Evolutionary conservation across 1,284 basidiomycete genomes (phyloP).

Genomic region (Trichosporon coremiiforme): DNA sequence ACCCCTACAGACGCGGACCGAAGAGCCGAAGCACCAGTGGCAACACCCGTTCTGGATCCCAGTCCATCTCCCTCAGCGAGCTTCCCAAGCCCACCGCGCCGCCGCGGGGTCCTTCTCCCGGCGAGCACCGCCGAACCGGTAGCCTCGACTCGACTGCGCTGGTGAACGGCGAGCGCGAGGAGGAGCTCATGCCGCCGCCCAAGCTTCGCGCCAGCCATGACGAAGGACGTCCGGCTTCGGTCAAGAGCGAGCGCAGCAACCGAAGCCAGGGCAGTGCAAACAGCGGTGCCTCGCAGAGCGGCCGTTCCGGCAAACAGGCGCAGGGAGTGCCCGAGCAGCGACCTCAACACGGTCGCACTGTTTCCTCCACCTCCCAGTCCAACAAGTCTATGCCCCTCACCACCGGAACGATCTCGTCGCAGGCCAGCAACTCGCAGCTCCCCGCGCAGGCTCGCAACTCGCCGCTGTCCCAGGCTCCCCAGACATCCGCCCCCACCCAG

Average conservation of each 20-base stretch:
- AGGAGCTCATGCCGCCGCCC: conserved; percentile 30
- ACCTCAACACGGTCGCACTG: conserved; percentile 20
- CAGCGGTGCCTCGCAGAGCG: conserved; percentile 14
- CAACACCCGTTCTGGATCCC: conserved; percentile 19
- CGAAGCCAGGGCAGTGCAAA: conserved; percentile 22
- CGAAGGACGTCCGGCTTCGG: conserved; percentile 26
- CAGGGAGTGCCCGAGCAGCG: conserved; percentile 4
- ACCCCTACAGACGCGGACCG: conserved; percentile 40
- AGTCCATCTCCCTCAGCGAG: background rate
- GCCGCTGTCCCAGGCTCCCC: conserved; percentile 40
- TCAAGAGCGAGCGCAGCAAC: conserved; percentile 27
- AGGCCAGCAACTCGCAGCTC: conserved; percentile 22
- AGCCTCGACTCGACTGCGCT: background rate
- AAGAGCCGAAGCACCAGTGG: conserved; percentile 27
- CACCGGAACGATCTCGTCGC: conserved; percentile 45
- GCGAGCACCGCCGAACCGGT: conserved; percentile 10
- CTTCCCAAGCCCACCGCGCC: conserved; percentile 7
- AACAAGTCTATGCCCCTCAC: conserved; percentile 37
- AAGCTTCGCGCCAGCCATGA: conserved; percentile 21
- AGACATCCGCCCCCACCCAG: conserved; percentile 28
- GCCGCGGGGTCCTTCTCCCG: background rate
- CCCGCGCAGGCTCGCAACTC: conserved; percentile 35
- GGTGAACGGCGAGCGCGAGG: conserved; percentile 17
- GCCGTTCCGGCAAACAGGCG: background rate
- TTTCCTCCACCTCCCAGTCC: conserved; percentile 17